Percentiles rank a stretch among this genome's conserved stretches.
Conservation (phyloP, 192 early-diverging fungal species). For the Linnemannia exigua region DNA sequence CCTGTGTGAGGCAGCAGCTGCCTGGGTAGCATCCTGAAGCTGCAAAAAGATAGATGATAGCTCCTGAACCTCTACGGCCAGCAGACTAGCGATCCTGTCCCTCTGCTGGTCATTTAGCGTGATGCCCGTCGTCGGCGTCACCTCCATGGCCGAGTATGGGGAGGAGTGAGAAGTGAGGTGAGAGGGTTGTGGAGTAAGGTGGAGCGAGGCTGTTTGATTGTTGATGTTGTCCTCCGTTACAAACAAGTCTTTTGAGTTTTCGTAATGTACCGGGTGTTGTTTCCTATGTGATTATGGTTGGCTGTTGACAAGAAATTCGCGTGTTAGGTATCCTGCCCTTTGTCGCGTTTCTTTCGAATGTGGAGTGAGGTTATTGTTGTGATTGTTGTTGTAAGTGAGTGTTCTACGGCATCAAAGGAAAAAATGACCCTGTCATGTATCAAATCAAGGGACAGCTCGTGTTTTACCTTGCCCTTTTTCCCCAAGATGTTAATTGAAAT, state of each 20-base stretch:
- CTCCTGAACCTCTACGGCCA: conserved; percentile 38
- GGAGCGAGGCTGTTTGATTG: not conserved
- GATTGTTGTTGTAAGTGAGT: not conserved
- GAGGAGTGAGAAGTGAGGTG: not conserved
- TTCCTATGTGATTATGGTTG: not conserved
- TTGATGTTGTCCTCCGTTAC: not conserved
- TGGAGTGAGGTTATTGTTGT: not conserved
- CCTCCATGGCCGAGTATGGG: conserved; percentile 38
- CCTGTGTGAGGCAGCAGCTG: conserved; percentile 8
- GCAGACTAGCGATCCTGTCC: conserved; percentile 40
- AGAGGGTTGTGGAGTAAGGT: no score
- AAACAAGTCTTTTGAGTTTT: not conserved
- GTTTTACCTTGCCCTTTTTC: not conserved
- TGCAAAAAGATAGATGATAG: conserved; percentile 31
- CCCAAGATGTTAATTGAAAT: not conserved
- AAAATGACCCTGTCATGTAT: not conserved
- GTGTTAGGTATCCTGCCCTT: not conserved
- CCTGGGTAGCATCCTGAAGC: conserved; percentile 24
- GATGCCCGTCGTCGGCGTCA: conserved; percentile 9
- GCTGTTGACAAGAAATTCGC: not conserved
- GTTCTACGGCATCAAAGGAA: not conserved
- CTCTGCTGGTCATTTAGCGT: conserved; percentile 34
- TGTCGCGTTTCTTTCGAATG: not conserved
- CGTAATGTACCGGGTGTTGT: not conserved
- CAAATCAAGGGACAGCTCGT: not conserved